Evolutionary conservation across 208 protist species (phyloP), one percentile per base, ranked within the genome.

Genomic region (Sergeia podlipaevii): DNA sequence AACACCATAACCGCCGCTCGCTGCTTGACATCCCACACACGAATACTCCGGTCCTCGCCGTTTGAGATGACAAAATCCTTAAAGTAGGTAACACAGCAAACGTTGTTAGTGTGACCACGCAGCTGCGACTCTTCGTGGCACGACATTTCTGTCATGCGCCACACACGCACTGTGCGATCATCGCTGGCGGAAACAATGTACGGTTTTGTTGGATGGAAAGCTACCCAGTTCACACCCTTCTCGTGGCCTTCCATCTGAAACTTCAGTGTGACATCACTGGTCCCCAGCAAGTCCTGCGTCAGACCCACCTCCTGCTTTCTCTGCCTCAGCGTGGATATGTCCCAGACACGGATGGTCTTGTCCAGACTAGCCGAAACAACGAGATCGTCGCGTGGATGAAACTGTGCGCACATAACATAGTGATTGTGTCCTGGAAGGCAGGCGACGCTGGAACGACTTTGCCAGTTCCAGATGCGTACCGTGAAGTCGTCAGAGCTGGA

Each of bases 321-420:
- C 37, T 79, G 56, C 34, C 80, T 69, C 18, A 98, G 67, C 6
- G 79, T 76, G 10, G 95, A 96, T 49, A 99, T 96, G 74, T 99
- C 98, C 99, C 99, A 99, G n/a, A 99, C 86, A 11, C 98, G 88
- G 32, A 99, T 91, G 17, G 98, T 99, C 69, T 98, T 89, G 81
- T 99, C 99, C 10, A 99, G 85, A 44, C 98, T 99, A 13, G 95
- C 97, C 0, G 97, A 99, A 5, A 98, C 91, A 8, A 99, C 69
- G 5, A 99, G 72, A 60, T 98, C 93, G 17, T 91, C 83, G 41
- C 63, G 80, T 11, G 96, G 96, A 77, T 99, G 97, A 65, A 99
- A 99, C 33, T 77, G 63, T 13, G 98, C 99, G 62, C 89, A 99
- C 98, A 99, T 99, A 17, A 99, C 98, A 74, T 99, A 99, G 77